Base-by-base conservation (phyloP, 2,329 filamentous ascomycete genomes). In the Penicillium italicum region DNA sequence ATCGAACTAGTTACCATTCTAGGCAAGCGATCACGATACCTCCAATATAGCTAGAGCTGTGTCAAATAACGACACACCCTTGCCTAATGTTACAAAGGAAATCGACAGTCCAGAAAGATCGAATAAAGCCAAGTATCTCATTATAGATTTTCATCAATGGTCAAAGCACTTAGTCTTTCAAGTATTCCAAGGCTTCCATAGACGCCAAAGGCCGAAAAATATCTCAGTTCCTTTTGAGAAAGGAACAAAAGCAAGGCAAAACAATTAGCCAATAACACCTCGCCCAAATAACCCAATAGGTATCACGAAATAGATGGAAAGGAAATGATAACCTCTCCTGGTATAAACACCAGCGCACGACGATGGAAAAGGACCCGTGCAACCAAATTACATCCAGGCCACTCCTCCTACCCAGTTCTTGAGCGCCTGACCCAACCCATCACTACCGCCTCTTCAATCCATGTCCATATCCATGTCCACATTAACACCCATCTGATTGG, bases 391-490 rank as follows among this genome's bases (percentile, higher is more conserved):
- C 62, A 70, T 70, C 73, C 73, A 74, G 11, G 66, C 62, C 47
- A 69, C 60, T 5, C 63, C 61, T 5, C 66, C 69, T 47, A 63
- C 59, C 67, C 66, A 71, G 57, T 53, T 60, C 48, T 66, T 66
- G 10, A 66, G 53, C 33, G 48, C 41, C 18, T 58, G 42, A 24
- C 52, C 46, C 16, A 66, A 60, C 41, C 62, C 48, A 42, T 69
- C 58, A 26, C 59, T 63, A 33, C 60, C 58, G 12, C 33, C 33
- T 14, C 20, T 18, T 8, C 46, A 30, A 28, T 67, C 64, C 33
- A 64, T 64, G 36, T 73, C 67, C 64, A 72, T 67, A 28, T 69
- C 63, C 62, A 71, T 60, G 45, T 71, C 65, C 59, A 69, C 64
- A 34, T 73, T 68, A 34, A 58, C 56, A 26, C 63, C 55, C 45